Base-by-base conservation (phyloP, 371 early-diverging fungal genomes). In the Gilbertella persicaria region DNA sequence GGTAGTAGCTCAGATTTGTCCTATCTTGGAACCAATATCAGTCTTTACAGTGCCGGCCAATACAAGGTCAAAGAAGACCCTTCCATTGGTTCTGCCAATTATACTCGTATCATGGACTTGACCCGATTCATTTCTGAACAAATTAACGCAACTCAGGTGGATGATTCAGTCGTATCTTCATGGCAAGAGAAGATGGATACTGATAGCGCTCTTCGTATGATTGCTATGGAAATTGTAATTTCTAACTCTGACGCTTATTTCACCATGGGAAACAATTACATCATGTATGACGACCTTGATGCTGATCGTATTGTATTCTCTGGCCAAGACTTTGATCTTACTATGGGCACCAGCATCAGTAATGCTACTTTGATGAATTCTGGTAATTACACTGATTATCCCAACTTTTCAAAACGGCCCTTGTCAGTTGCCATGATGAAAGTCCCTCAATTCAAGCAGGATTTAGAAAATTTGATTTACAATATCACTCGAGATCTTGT, bases 321-420 rank as follows among this genome's bases (percentile, higher is more conserved):
- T 19, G 45, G 45, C 9, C 64, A 64, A 54, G 73, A 72, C 21
- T 38, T 69, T 20, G 73, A 69, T 55, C 53, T 58, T 30, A 50
- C 53, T 9, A 48, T 72, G 59, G 67, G 67, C 16, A 62, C 38
- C 37, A 57, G 55, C 8, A 58, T 59, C 2, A 55, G 53, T 7
- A 36, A 48, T 4, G 39, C 55, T 23, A 20, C 67, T 7, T n/a
- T n/a, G n/a, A n/a, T n/a, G n/a, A n/a, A n/a, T n/a, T n/a, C n/a
- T n/a, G n/a, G n/a, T n/a, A n/a, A n/a, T n/a, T n/a, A n/a, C n/a
- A n/a, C n/a, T n/a, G n/a, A n/a, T n/a, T n/a, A n/a, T n/a, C n/a
- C n/a, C n/a, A n/a, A n/a, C n/a, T 33, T 66, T 6, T 4, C n/a
- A 2, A 17, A n/a, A 1, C 51, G 62, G n/a, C 73, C 73, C 13